Percentiles rank a stretch among this genome's conserved stretches.
Conservation (phyloP, 768 basidiomycete species). For the Pholiota conissans region DNA sequence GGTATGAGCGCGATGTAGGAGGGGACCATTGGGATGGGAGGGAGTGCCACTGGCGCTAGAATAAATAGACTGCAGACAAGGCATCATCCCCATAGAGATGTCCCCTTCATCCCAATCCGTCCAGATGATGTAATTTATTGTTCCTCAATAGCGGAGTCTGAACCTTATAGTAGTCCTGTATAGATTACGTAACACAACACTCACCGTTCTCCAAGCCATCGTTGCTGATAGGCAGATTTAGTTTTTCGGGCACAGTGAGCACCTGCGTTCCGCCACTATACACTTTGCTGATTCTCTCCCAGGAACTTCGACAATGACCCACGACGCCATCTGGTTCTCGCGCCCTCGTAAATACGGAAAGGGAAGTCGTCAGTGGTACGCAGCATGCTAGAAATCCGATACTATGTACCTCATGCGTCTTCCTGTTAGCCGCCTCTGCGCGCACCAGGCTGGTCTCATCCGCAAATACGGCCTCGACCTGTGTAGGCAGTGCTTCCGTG, state of each 20-base stretch:
- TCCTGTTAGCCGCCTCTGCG: slow-evolving; percentile 80
- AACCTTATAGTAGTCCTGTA: slow-evolving; percentile 39
- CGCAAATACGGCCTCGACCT: slow-evolving; percentile 97
- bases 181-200: slow-evolving; percentile 37
- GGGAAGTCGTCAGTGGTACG: slow-evolving; percentile 92
- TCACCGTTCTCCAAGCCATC: slow-evolving; percentile 14
- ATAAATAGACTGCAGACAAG: slow-evolving; percentile 1
- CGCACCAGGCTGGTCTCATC: slow-evolving; percentile 97
- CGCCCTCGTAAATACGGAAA: slow-evolving; percentile 95
- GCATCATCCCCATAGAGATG: slow-evolving; percentile 13
- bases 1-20: background rate
- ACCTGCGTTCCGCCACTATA: slow-evolving; percentile 5
- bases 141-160: slow-evolving; percentile 23
- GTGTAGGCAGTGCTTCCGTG: slow-evolving; percentile 98
- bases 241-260: slow-evolving; percentile 30
- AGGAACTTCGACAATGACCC: slow-evolving; percentile 69
- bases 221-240: slow-evolving; percentile 21
- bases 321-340: slow-evolving; percentile 98
- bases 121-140: slow-evolving; percentile 3
- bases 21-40: background rate
- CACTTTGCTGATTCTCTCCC: background rate
- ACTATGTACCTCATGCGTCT: slow-evolving; percentile 4
- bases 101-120: slow-evolving; percentile 20
- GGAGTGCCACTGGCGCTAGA: background rate
- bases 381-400: slow-evolving; percentile 12